phyloP scores from a whole-genome alignment of 257 asterid species.

The Solanum appendiculatum region DNA sequence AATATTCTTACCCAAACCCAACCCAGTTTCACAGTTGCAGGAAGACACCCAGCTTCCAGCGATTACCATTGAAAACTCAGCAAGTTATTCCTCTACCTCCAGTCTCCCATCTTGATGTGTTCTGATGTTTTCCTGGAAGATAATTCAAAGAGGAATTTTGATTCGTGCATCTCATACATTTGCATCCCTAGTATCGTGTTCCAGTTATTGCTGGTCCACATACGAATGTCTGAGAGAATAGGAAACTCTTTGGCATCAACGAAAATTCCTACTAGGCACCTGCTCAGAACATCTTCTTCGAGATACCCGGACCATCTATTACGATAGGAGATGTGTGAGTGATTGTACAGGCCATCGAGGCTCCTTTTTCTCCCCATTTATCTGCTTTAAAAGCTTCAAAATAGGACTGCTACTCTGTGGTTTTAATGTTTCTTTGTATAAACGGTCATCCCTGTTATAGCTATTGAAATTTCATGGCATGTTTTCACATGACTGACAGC shows the following conservation, averaged over 20 bases:
- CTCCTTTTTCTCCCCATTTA: not conserved
- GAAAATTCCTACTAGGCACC: not conserved
- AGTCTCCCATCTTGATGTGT: not conserved
- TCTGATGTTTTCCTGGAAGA: not conserved
- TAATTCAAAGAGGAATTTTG: not conserved
- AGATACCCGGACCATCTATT: not conserved
- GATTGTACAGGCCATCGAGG: not conserved
- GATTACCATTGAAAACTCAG: not conserved
- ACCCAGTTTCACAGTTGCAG: not conserved
- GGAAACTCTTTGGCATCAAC: not conserved
- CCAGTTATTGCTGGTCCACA: not conserved
- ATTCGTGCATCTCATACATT: not conserved
- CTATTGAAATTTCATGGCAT: not conserved
- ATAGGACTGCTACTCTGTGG: not conserved
- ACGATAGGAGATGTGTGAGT: not conserved
- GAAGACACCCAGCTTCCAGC: not conserved
- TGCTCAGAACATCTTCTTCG: not conserved
- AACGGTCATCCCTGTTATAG: not conserved
- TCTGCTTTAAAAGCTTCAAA: not conserved
- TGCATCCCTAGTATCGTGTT: not conserved
- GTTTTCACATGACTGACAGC: not conserved
- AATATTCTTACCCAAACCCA: not conserved
- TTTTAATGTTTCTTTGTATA: not conserved
- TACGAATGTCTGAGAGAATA: not conserved
- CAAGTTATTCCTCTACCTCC: not conserved